These are phyloP conservation scores for Ustilago curta DNA, from an alignment of 1,284 basidiomycete species.

Conservation along the genomic window DNA sequence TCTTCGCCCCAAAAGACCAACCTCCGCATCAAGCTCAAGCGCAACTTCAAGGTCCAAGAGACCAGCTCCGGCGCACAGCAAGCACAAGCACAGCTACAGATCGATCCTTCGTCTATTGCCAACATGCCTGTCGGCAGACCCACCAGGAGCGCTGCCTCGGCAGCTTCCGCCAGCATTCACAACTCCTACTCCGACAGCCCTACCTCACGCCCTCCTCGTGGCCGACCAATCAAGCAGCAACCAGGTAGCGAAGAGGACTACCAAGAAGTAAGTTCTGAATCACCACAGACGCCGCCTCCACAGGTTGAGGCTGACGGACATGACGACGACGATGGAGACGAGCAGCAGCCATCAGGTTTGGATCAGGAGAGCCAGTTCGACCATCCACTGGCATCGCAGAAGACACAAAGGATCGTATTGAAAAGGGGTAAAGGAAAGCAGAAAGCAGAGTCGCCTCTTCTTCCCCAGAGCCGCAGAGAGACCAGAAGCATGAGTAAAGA, in stretches of 20 bases:
- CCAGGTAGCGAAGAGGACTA: conserved; percentile 44
- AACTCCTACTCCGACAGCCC: conserved; percentile 15
- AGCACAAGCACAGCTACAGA: conserved; percentile 41
- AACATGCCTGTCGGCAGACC: conserved; percentile 22
- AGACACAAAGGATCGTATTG: neutral
- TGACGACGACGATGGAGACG: conserved; percentile 1
- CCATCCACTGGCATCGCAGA: neutral
- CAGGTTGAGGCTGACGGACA: neutral
- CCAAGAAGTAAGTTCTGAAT: conserved; percentile 31
- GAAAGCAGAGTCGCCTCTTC: neutral
- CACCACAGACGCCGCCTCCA: neutral
- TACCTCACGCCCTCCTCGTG: conserved; percentile 10
- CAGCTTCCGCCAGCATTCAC: conserved; percentile 29
- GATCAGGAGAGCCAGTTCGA: neutral
- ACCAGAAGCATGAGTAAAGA: neutral
- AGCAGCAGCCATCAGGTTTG: conserved; percentile 1
- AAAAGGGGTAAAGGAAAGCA: conserved; percentile 6
- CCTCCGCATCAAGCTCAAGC: conserved; percentile 29
- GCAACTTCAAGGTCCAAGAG: conserved; percentile 18
- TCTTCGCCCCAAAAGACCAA: conserved; percentile 22
- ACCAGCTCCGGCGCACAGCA: conserved; percentile 31
- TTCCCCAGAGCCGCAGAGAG: neutral
- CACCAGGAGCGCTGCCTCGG: conserved; percentile 22
- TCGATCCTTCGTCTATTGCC: conserved; percentile 17
- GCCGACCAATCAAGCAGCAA: conserved; percentile 27